Base-by-base conservation (phyloP, 2,329 filamentous ascomycete species). In the Alternaria alternata region DNA sequence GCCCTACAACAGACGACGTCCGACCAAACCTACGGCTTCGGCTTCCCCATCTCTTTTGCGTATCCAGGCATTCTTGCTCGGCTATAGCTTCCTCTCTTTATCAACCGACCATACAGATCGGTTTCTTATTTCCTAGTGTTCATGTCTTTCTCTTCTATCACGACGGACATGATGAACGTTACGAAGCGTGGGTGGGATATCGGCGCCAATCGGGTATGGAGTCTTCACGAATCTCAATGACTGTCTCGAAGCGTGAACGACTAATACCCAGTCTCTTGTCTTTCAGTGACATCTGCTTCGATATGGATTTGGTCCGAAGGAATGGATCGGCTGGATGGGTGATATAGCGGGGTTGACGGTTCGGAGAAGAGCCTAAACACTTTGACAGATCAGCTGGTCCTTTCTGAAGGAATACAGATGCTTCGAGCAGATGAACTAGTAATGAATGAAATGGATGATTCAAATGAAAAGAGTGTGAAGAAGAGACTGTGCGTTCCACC, bases 101-200 rank as follows among this genome's bases (percentile, higher is more conserved):
- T 56, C 28, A 57, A 63, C 61, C 67, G 59, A 57, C 64, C 36
- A 11, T 18, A 55, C 54, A 32, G 59, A 55, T 64, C 62, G 64
- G 66, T 52, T 57, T 11, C n/a, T 46, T 66, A 44, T 65, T 66
- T 70, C 62, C 57, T 63, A 62, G 57, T 53, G 57, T 60, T 64
- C 59, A 55, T 59, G 42, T 41, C 41, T 49, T 59, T 52, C 18
- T 55, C 64, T 57, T 62, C 68, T 69, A 63, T 70, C 58, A 71
- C 64, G 70, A 72, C 63, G 67, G 64, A 60, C 57, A 73, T 68
- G 69, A 70, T 66, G 51, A 63, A 68, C 38, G 56, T 67, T 61
- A 68, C 54, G 65, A 72, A 61, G 58, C 56, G 58, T 68, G 58
- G 58, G 58, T 54, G 65, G 52, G 56, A 49, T 61, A 61, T 38